phyloP scores from a whole-genome alignment of 257 asterid species.

The Thymus mandschuricus region DNA sequence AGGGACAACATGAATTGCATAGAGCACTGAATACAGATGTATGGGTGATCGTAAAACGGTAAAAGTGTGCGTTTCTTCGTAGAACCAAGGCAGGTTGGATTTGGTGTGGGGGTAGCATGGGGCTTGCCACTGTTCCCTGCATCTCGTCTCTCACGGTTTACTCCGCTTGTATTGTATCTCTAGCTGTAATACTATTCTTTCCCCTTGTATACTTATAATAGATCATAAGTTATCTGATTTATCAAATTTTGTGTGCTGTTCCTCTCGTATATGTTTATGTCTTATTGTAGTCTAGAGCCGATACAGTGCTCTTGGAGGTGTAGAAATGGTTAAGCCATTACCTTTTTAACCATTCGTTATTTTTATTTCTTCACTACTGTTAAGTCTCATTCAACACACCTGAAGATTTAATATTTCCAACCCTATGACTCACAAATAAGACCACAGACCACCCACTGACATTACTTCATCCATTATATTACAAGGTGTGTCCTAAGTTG shows the following conservation, averaged over 20 bases:
- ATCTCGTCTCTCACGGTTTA: background rate
- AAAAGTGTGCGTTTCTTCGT: too few relatives aligned
- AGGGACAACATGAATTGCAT: background rate
- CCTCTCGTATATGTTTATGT: background rate
- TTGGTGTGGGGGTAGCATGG: background rate
- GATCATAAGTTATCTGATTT: slow-evolving; percentile 1
- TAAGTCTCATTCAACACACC: background rate
- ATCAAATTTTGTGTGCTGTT: background rate
- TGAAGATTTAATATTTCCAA: background rate
- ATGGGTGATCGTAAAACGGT: too few relatives aligned
- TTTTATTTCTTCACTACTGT: background rate
- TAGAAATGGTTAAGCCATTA: background rate
- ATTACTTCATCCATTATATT: background rate
- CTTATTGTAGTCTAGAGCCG: background rate
- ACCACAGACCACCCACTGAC: background rate
- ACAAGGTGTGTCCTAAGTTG: background rate
- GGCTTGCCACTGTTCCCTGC: background rate
- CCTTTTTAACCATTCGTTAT: background rate
- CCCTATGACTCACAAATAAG: background rate
- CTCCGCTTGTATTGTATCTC: slow-evolving; percentile 6
- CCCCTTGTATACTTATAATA: background rate
- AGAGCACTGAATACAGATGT: background rate
- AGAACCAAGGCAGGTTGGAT: too few relatives aligned
- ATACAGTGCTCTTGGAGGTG: slow-evolving; percentile 11
- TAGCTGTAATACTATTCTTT: background rate